Evolutionary conservation across 2,329 filamentous ascomycete genomes (phyloP).

Genomic region (Paecilomyces variotii): DNA sequence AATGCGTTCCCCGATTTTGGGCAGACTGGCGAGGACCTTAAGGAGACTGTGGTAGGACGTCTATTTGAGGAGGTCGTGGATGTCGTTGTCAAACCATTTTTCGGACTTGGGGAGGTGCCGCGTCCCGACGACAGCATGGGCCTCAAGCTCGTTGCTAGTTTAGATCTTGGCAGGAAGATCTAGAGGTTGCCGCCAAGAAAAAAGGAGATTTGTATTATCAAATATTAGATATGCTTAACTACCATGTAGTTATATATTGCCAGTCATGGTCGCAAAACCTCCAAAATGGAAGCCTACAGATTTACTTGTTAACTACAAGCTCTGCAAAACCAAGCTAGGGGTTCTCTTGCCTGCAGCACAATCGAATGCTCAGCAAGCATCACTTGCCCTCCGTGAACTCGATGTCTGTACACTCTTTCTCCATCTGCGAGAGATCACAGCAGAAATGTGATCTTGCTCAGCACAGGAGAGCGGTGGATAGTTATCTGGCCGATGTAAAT

Average conservation of each 20-base stretch:
- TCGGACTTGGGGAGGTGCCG: constrained; percentile 34
- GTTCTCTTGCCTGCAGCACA: too few relatives aligned
- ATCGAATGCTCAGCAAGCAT: too few relatives aligned
- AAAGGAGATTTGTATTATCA: background rate
- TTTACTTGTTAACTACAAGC: too few relatives aligned
- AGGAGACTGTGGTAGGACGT: constrained; percentile 58
- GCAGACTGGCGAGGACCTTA: constrained; percentile 74
- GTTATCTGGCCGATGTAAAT: background rate
- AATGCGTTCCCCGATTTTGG: constrained; percentile 96
- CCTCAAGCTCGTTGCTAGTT: constrained; percentile 32
- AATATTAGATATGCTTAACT: background rate
- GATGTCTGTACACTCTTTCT: background rate
- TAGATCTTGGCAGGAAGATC: constrained; percentile 32
- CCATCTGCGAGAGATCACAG: background rate
- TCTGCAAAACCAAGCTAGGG: too few relatives aligned
- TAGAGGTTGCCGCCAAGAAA: constrained; percentile 5
- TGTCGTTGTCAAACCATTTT: constrained; percentile 60
- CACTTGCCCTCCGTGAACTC: too few relatives aligned
- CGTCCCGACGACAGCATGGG: constrained; percentile 14
- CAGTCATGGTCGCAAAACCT: too few relatives aligned
- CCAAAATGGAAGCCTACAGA: too few relatives aligned
- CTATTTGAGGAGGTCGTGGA: constrained; percentile 70
- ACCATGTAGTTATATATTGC: too few relatives aligned
- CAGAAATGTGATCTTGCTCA: background rate
- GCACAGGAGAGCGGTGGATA: background rate